These are phyloP conservation scores for Calycina herbarum DNA, from an alignment of 2,329 filamentous ascomycete genomes.

Conservation along the genomic window DNA sequence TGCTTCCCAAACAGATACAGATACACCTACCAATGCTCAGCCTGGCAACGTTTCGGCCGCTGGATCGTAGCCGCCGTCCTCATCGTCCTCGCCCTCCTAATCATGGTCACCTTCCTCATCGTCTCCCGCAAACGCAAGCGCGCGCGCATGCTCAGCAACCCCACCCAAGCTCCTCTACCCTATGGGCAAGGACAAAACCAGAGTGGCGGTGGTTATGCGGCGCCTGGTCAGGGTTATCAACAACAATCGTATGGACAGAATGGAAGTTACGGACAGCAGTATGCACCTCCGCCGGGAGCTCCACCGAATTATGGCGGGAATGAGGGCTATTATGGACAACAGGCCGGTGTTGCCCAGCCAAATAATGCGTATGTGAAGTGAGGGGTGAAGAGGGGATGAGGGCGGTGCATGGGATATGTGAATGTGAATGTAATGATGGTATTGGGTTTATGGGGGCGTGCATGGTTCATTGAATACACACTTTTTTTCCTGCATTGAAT, in stretches of 20 bases:
- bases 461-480: too few relatives aligned
- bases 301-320: slow-evolving; percentile 17
- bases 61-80: slow-evolving; percentile 28
- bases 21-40: slow-evolving; percentile 11
- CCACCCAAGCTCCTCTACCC: background rate
- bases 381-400: background rate
- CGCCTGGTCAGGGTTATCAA: background rate
- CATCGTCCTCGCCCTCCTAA: slow-evolving; percentile 23
- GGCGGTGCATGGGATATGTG: background rate
- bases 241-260: background rate
- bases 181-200: slow-evolving; percentile 12
- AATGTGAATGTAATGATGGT: too few relatives aligned
- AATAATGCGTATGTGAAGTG: slow-evolving; percentile 18
- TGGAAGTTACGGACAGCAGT: slow-evolving; percentile 16
- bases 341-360: slow-evolving; percentile 25
- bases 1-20: background rate
- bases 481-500: too few relatives aligned
- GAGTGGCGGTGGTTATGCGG: slow-evolving; percentile 15
- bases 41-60: slow-evolving; percentile 25
- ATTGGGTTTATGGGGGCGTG: too few relatives aligned
- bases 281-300: slow-evolving; percentile 16
- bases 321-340: slow-evolving; percentile 21
- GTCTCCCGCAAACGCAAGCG: slow-evolving; percentile 2
- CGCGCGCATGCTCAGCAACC: background rate
- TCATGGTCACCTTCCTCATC: slow-evolving; percentile 14